A percentile compares a stretch with the other conserved stretches of the same genome.
Evolutionary conservation across 164 flowering plant genomes (phyloP).

Genomic region (Stephania japonica): DNA sequence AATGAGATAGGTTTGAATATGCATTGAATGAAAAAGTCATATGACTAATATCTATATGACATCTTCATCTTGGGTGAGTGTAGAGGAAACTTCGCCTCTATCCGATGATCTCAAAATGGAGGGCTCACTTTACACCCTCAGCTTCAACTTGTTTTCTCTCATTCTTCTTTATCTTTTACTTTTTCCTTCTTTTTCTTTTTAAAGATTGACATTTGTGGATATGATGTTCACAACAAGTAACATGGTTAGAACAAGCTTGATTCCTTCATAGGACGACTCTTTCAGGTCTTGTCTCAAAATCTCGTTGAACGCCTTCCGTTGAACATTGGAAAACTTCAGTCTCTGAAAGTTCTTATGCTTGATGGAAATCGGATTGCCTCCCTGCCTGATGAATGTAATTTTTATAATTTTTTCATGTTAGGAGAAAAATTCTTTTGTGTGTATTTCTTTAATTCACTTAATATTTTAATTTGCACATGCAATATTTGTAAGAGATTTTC

Average conservation of each 20-base stretch:
- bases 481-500: not conserved
- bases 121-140: not conserved
- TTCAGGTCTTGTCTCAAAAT: slow-evolving; percentile 71
- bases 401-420: slow-evolving; percentile 21
- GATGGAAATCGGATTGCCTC: slow-evolving; percentile 64
- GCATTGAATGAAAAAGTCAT: not conserved
- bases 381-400: slow-evolving; percentile 93
- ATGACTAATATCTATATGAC: not conserved
- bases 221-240: not conserved
- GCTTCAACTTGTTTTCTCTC: not conserved
- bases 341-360: slow-evolving; percentile 65
- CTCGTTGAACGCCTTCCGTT: slow-evolving; percentile 67
- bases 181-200: not conserved
- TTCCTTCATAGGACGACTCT: slow-evolving; percentile 7
- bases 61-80: not conserved
- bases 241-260: not conserved
- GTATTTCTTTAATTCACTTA: slow-evolving; percentile 3
- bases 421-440: slow-evolving; percentile 9
- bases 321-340: slow-evolving; percentile 82
- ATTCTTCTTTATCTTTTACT: not conserved
- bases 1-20: not conserved
- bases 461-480: not conserved
- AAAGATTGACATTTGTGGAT: not conserved
- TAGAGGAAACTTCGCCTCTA: not conserved
- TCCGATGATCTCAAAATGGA: not conserved